Conservation (phyloP, 345 rosid species). For the Passiflora organensis region DNA sequence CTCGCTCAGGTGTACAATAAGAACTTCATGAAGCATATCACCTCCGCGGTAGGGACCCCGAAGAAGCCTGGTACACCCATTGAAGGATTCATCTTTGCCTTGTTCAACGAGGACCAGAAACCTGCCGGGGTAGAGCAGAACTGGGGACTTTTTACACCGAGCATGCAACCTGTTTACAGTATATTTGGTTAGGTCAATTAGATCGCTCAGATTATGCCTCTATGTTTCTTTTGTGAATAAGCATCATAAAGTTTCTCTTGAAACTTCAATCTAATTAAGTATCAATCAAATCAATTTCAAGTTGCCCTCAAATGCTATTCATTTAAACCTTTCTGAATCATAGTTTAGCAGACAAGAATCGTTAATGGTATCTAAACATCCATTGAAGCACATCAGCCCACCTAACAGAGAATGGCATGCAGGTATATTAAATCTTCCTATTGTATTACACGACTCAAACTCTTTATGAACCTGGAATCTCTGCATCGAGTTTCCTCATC, state of each 20-base stretch:
- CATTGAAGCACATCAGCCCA: conserved; percentile 68
- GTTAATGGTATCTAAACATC: neutral
- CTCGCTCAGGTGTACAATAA: conserved; percentile 16
- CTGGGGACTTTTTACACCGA: conserved; percentile 15
- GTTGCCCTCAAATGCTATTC: conserved; percentile 4
- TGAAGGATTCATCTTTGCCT: conserved; percentile 12
- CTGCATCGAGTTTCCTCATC: conserved; percentile 58
- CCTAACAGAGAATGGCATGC: conserved; percentile 66
- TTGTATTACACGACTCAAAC: conserved; percentile 45
- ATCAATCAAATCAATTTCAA: too few relatives aligned
- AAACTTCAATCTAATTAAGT: too few relatives aligned
- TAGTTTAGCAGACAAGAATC: conserved; percentile 27
- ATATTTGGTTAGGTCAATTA: neutral
- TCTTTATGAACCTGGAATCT: conserved; percentile 42
- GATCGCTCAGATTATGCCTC: too few relatives aligned
- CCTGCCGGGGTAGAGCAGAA: conserved; percentile 10
- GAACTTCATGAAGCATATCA: conserved; percentile 14
- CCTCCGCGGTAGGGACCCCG: conserved; percentile 12
- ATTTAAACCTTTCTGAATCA: too few relatives aligned
- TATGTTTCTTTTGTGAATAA: neutral
- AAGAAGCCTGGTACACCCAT: conserved; percentile 7
- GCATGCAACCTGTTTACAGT: conserved; percentile 11
- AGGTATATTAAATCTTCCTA: conserved; percentile 69
- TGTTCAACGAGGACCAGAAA: conserved; percentile 22
- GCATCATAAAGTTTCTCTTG: neutral